A percentile compares a stretch with the other conserved stretches of the same genome.
These are phyloP conservation scores for Penicillium coffeae DNA, from an alignment of 495 filamentous ascomycete species.

Conservation along the genomic window DNA sequence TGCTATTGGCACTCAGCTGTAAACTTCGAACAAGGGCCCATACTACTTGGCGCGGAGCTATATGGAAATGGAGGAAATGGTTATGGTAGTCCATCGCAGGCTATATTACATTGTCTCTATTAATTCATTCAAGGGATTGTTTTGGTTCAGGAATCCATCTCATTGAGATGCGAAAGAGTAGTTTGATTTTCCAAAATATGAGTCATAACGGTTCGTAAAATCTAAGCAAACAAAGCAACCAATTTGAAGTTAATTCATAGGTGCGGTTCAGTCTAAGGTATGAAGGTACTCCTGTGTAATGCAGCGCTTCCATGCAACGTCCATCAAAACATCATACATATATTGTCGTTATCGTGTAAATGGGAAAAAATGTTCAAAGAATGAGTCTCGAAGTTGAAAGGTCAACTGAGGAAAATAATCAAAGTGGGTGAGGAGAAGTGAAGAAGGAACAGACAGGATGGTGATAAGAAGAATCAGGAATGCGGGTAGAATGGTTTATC, in stretches of 20 bases:
- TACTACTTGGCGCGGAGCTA: no score
- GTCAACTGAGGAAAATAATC: neutral
- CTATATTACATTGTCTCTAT: no score
- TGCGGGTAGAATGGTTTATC: no score
- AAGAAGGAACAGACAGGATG: neutral
- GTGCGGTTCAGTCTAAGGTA: neutral
- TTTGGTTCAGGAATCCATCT: no score
- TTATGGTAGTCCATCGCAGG: no score
- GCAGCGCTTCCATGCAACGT: neutral
- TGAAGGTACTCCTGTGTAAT: neutral
- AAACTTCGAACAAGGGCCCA: no score
- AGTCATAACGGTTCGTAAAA: no score
- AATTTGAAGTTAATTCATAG: neutral
- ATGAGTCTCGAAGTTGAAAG: neutral
- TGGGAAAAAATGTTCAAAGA: slow-evolving; percentile 13
- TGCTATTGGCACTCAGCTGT: no score
- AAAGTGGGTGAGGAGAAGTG: slow-evolving; percentile 3
- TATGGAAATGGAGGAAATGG: no score
- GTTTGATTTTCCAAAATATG: no score
- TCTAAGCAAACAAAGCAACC: neutral
- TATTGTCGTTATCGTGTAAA: slow-evolving; percentile 3
- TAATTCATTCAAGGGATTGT: no score
- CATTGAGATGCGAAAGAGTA: no score
- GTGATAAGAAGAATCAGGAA: neutral
- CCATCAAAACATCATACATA: slow-evolving; percentile 14